Conservation (phyloP, 371 early-diverging fungal genomes). For the Hamiltosporidium tvaerminnensis region DNA sequence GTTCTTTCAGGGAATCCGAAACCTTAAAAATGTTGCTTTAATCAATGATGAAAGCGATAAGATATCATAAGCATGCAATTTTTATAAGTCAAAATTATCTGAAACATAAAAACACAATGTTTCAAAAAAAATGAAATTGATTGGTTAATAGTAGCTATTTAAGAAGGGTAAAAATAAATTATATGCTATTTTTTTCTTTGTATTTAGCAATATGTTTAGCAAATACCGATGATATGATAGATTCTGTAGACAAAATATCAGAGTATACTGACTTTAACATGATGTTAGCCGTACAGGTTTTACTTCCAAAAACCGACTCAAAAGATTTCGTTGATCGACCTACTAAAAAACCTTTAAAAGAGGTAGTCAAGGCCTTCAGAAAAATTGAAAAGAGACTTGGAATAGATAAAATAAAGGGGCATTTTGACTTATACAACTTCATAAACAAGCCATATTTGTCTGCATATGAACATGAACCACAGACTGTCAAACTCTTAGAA, state of each 20-base stretch:
- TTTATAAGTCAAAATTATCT: no score
- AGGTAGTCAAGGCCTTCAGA: slow-evolving; percentile 56
- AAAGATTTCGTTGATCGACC: slow-evolving; percentile 60
- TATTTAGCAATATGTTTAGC: no score
- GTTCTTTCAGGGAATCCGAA: no score
- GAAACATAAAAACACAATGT: no score
- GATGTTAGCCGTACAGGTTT: slow-evolving; percentile 8
- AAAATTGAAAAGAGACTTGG: slow-evolving; percentile 39
- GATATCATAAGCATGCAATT: no score
- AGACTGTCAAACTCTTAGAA: slow-evolving; percentile 42
- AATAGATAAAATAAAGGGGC: neutral
- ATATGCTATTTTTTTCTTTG: no score
- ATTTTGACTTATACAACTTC: neutral
- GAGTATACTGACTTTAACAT: slow-evolving; percentile 14
- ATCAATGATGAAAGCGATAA: no score
- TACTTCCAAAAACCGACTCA: slow-evolving; percentile 54
- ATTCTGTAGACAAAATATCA: slow-evolving; percentile 2
- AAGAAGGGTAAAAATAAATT: no score
- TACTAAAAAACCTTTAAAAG: slow-evolving; percentile 52
- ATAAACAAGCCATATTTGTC: neutral
- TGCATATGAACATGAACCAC: neutral
- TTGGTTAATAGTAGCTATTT: no score
- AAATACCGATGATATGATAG: neutral
- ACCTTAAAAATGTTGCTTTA: no score
- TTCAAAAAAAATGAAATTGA: no score